Evolutionary conservation across 768 basidiomycete species (phyloP).

Genomic region (Gloeopeniophorella convolvens): DNA sequence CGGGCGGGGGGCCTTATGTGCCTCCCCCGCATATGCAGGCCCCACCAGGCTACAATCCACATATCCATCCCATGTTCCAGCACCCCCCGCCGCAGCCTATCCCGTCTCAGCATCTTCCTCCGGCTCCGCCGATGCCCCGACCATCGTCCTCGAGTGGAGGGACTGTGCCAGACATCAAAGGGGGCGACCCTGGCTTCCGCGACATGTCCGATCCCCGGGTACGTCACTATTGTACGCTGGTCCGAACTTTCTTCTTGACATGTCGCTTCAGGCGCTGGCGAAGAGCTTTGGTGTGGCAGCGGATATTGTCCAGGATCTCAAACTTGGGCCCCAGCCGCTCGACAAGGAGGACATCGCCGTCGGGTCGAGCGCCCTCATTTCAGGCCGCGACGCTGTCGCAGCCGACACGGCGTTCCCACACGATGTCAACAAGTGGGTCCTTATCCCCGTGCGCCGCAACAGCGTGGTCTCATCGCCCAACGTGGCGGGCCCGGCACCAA

Average conservation of each 20-base stretch:
- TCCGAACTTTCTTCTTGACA: slow-evolving; percentile 9
- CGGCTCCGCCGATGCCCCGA: slow-evolving; percentile 29
- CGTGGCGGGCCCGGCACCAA: slow-evolving; percentile 27
- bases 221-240: slow-evolving; percentile 8
- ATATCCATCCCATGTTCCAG: slow-evolving; percentile 57
- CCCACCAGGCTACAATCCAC: slow-evolving; percentile 44
- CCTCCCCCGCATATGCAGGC: slow-evolving; percentile 37
- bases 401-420: slow-evolving; percentile 52
- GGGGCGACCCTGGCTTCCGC: slow-evolving; percentile 72
- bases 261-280: slow-evolving; percentile 49
- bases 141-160: slow-evolving; percentile 24
- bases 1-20: slow-evolving; percentile 32
- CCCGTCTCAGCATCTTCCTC: slow-evolving; percentile 34
- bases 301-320: slow-evolving; percentile 59
- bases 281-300: slow-evolving; percentile 75
- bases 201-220: slow-evolving; percentile 71
- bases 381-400: slow-evolving; percentile 58
- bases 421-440: slow-evolving; percentile 55
- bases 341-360: slow-evolving; percentile 76
- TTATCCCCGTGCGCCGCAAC: slow-evolving; percentile 46
- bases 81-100: slow-evolving; percentile 36
- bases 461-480: slow-evolving; percentile 25
- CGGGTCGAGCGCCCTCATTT: slow-evolving; percentile 62
- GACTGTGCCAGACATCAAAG: slow-evolving; percentile 44
- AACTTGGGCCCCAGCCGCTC: slow-evolving; percentile 38